A percentile compares a stretch with the other conserved stretches of the same genome.
Evolutionary conservation across 23 red algal species (phyloP).

Genomic region (Gracilaria domingensis): DNA sequence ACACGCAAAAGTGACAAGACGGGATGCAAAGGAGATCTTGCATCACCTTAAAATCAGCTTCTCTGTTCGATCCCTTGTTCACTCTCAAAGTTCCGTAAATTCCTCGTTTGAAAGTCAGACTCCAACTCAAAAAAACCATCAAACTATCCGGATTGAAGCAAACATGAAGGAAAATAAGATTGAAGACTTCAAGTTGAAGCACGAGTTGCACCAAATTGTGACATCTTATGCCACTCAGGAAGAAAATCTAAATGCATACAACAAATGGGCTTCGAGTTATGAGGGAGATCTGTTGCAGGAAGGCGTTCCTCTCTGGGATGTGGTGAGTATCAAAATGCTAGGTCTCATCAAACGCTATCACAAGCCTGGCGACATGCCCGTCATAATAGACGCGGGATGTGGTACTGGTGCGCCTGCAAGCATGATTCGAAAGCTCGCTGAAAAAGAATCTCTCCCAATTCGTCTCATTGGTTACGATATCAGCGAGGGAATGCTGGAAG

Average conservation of each 20-base stretch:
- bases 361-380: background rate
- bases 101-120: too few relatives aligned
- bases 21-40: too few relatives aligned
- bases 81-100: too few relatives aligned
- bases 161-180: too few relatives aligned
- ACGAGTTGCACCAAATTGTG: too few relatives aligned
- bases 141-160: too few relatives aligned
- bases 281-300: background rate
- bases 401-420: background rate
- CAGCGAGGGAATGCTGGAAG: background rate
- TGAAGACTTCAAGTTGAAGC: too few relatives aligned
- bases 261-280: background rate
- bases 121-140: too few relatives aligned
- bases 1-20: too few relatives aligned
- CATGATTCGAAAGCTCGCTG: background rate
- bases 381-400: slow-evolving; percentile 1
- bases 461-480: slow-evolving; percentile 10
- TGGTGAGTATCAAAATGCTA: background rate
- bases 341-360: background rate
- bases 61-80: too few relatives aligned
- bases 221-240: too few relatives aligned
- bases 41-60: too few relatives aligned
- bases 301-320: background rate
- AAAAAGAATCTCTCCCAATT: background rate
- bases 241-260: background rate